phyloP scores from a whole-genome alignment of 805 yeast species.

The Maudiozyma pseudohumilis region DNA sequence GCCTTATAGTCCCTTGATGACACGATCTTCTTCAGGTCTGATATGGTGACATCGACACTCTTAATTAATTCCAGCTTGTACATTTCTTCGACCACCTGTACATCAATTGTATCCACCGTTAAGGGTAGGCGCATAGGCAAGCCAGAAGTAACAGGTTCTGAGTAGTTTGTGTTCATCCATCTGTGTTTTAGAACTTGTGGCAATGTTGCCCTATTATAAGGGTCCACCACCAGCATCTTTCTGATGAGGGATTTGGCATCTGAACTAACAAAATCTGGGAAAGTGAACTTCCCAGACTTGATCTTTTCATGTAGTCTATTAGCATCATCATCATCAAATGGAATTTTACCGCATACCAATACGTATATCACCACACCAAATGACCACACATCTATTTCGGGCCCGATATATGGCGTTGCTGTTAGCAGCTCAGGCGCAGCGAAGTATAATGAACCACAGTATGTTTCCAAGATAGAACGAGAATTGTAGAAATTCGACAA shows the following conservation, averaged over 20 bases:
- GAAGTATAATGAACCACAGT: slow-evolving; percentile 93
- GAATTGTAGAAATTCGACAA: slow-evolving; percentile 76
- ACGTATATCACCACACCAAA: slow-evolving; percentile 95
- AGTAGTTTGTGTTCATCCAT: slow-evolving; percentile 87
- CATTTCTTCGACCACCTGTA: slow-evolving; percentile 64
- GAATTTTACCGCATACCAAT: slow-evolving; percentile 93
- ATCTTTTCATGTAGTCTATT: slow-evolving; percentile 86
- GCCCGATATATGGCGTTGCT: slow-evolving; percentile 89
- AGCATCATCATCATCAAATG: slow-evolving; percentile 92
- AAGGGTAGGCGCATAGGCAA: slow-evolving; percentile 73
- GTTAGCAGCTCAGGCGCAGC: slow-evolving; percentile 95
- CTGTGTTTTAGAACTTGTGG: slow-evolving; percentile 77
- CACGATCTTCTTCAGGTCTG: slow-evolving; percentile 47
- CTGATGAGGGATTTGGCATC: slow-evolving; percentile 72
- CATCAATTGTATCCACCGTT: slow-evolving; percentile 24
- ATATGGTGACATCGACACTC: slow-evolving; percentile 46
- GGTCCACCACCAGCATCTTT: slow-evolving; percentile 87
- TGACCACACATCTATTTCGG: slow-evolving; percentile 97
- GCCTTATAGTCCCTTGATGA: slow-evolving; percentile 21
- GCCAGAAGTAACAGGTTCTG: slow-evolving; percentile 49
- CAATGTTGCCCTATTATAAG: slow-evolving; percentile 66
- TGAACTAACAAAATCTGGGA: slow-evolving; percentile 68
- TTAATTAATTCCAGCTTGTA: slow-evolving; percentile 67
- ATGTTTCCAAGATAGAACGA: slow-evolving; percentile 67
- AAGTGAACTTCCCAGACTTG: slow-evolving; percentile 82